phyloP scores from a whole-genome alignment of 257 asterid genomes.

The Lithospermum erythrorhizon region DNA sequence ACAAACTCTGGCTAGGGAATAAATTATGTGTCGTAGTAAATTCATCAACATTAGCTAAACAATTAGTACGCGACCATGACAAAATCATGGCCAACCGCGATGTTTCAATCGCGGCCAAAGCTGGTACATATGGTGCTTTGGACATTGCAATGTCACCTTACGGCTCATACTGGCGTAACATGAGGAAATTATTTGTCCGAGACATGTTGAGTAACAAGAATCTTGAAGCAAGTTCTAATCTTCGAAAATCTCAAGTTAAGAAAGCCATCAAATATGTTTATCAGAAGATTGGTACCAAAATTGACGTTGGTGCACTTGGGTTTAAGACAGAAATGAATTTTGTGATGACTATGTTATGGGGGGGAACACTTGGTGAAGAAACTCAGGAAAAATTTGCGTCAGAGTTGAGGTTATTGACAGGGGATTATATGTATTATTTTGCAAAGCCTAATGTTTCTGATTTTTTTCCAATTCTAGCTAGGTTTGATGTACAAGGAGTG shows the following conservation, averaged over 20 bases:
- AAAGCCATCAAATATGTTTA: conserved; percentile 37
- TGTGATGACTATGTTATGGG: no score
- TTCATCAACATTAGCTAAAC: conserved; percentile 41
- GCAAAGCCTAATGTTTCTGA: conserved; percentile 48
- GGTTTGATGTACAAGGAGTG: no score
- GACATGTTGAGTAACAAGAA: conserved; percentile 48
- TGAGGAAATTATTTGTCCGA: conserved; percentile 60
- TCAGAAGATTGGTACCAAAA: no score
- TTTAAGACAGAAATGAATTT: no score
- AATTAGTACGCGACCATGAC: conserved; percentile 47
- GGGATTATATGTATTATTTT: conserved; percentile 25
- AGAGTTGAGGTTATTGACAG: conserved; percentile 32
- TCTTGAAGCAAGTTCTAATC: conserved; percentile 10
- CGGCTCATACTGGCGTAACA: conserved; percentile 61
- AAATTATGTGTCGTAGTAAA: conserved; percentile 48
- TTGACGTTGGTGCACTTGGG: no score
- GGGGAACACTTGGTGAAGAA: conserved; percentile 25
- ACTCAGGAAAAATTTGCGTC: conserved; percentile 35
- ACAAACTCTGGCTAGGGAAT: conserved; percentile 44
- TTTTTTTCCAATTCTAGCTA: conserved; percentile 5
- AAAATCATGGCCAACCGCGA: conserved; percentile 38
- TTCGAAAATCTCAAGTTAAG: conserved; percentile 10
- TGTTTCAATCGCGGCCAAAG: conserved; percentile 29
- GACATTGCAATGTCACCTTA: conserved; percentile 60
- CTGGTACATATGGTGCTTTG: conserved; percentile 44